Conservation (phyloP, 345 rosid genomes). For the Eucalyptus curtisii region DNA sequence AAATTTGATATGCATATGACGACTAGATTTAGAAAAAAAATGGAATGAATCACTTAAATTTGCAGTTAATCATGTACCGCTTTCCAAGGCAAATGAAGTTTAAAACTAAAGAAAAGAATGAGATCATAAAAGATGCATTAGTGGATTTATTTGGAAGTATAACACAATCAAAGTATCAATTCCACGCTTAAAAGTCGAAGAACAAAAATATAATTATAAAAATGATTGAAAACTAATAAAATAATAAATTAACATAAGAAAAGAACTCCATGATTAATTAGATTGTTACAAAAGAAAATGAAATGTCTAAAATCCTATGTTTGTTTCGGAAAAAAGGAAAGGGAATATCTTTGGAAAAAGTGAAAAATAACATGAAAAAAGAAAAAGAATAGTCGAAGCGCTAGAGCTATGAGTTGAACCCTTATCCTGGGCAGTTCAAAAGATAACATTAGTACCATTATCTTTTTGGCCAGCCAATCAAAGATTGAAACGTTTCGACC, state of each 20-base stretch:
- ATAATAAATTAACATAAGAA: too few species aligned
- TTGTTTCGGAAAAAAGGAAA: neutral
- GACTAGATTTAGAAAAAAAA: neutral
- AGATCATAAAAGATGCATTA: neutral
- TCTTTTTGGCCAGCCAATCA: too few species aligned
- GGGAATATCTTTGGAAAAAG: neutral
- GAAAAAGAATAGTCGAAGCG: neutral
- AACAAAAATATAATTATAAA: neutral
- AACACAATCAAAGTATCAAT: neutral
- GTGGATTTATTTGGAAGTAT: neutral
- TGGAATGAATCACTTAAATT: neutral
- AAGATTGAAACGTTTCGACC: too few species aligned
- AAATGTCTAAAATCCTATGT: neutral
- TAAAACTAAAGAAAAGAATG: neutral
- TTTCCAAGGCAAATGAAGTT: neutral
- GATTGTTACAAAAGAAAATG: neutral
- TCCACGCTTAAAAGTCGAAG: neutral
- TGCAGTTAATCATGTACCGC: neutral
- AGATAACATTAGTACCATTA: too few species aligned
- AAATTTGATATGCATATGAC: neutral
- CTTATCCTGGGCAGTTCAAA: neutral
- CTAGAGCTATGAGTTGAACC: neutral
- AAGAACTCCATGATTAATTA: neutral
- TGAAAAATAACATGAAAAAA: neutral
- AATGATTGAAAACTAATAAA: neutral